Percentiles rank a stretch among this genome's conserved stretches.
These are phyloP conservation scores for Logfia minima DNA, from an alignment of 129 eudicot species.

Conservation along the genomic window DNA sequence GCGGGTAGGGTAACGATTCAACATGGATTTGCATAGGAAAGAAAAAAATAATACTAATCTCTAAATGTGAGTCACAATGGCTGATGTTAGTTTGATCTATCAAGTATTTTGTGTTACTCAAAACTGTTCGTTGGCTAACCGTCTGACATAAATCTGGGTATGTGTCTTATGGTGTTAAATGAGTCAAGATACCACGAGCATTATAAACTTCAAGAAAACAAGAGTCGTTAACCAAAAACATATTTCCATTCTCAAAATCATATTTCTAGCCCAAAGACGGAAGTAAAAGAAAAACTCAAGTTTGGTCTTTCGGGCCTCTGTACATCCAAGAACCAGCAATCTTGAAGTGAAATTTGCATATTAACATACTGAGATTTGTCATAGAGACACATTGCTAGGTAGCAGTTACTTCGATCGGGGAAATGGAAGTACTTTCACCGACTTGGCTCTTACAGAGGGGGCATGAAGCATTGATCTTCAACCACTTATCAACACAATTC, in stretches of 20 bases:
- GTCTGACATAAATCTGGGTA: too few relatives aligned
- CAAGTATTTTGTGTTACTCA: too few relatives aligned
- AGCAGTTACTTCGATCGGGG: conserved; percentile 53
- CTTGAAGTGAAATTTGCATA: conserved; percentile 6
- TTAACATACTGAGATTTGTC: conserved; percentile 21
- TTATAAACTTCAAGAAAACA: neutral
- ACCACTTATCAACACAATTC: conserved; percentile 82
- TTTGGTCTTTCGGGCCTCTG: neutral
- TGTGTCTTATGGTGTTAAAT: neutral
- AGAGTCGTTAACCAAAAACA: neutral
- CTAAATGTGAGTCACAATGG: neutral
- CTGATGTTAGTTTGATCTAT: neutral
- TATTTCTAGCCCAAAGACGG: neutral
- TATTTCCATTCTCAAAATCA: neutral
- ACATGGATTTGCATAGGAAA: too few relatives aligned
- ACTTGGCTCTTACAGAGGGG: conserved; percentile 84
- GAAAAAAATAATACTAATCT: too few relatives aligned
- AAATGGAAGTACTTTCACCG: conserved; percentile 53
- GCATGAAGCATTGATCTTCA: conserved; percentile 41
- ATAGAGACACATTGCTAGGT: conserved; percentile 28
- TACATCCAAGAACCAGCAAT: neutral
- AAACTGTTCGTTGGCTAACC: too few relatives aligned
- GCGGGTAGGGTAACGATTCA: neutral
- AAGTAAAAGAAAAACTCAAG: neutral
- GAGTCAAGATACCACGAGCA: neutral